A percentile compares a stretch with the other conserved stretches of the same genome.
These are phyloP conservation scores for Penicillium manginii DNA, from an alignment of 495 filamentous ascomycete species.

Conservation along the genomic window DNA sequence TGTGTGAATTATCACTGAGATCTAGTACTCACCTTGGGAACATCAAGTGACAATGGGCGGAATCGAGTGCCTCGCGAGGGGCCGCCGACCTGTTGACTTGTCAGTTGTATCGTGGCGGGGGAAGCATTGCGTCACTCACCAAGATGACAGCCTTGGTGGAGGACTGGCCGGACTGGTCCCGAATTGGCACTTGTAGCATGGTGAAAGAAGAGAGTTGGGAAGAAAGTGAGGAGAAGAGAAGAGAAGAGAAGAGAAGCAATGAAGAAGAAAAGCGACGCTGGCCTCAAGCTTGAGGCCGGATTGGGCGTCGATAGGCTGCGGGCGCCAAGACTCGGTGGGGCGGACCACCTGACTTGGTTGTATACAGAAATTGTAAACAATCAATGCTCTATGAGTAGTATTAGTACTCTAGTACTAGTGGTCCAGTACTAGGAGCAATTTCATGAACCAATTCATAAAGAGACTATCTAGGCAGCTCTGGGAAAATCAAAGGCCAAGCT, in stretches of 20 bases:
- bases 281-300: constrained; percentile 20
- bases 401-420: too few species aligned
- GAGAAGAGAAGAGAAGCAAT: constrained; percentile 2
- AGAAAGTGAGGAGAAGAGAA: constrained; percentile 2
- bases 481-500: too few species aligned
- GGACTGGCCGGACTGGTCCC: constrained; percentile 49
- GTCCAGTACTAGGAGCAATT: too few species aligned
- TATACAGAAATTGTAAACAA: not conserved
- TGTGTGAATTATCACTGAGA: constrained; percentile 9
- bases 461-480: too few species aligned
- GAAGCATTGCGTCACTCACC: constrained; percentile 44
- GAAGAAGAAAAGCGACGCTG: constrained; percentile 10
- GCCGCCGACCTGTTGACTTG: constrained; percentile 74
- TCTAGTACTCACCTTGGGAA: constrained; percentile 77
- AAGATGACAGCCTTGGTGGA: constrained; percentile 75
- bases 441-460: too few species aligned
- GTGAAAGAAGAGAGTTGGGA: constrained; percentile 1
- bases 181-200: constrained; percentile 55
- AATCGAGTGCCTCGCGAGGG: constrained; percentile 95
- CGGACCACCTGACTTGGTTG: constrained; percentile 28
- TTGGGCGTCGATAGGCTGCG: constrained; percentile 22
- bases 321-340: constrained; percentile 34
- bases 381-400: too few species aligned
- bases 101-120: constrained; percentile 22
- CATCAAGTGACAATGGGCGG: constrained; percentile 91